Conservation (phyloP, 495 filamentous ascomycete species). For the Neurospora tetrasperma region DNA sequence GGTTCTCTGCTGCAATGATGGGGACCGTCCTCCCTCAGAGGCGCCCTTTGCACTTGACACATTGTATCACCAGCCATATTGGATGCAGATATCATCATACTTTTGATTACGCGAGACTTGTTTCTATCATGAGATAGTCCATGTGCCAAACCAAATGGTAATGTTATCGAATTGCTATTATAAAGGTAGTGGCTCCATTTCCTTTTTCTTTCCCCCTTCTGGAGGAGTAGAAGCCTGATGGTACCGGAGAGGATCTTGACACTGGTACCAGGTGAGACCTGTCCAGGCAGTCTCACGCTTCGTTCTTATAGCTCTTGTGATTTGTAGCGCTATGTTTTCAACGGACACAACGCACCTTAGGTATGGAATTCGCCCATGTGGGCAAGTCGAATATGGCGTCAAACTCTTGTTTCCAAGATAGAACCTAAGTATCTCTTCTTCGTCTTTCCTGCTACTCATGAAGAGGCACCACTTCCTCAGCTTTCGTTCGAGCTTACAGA, state of each 20-base stretch:
- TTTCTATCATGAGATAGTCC: background rate
- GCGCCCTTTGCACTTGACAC: background rate
- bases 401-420: background rate
- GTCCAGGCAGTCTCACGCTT: background rate
- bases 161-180: too few species aligned
- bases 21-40: background rate
- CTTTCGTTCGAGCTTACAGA: background rate
- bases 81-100: background rate
- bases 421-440: background rate
- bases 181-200: background rate
- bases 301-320: background rate
- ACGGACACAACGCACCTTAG: background rate
- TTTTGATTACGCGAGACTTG: background rate
- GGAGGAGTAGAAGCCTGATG: background rate
- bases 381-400: background rate
- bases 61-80: background rate
- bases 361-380: too few species aligned
- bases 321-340: background rate
- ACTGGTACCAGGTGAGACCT: background rate
- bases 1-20: background rate
- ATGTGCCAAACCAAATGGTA: too few species aligned
- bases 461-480: background rate
- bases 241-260: background rate
- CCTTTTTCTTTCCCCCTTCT: background rate
- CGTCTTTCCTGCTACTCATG: background rate